Evolutionary conservation across 768 basidiomycete species (phyloP), one percentile per base, ranked within the genome.

Genomic region (Hypholoma sublateritium): DNA sequence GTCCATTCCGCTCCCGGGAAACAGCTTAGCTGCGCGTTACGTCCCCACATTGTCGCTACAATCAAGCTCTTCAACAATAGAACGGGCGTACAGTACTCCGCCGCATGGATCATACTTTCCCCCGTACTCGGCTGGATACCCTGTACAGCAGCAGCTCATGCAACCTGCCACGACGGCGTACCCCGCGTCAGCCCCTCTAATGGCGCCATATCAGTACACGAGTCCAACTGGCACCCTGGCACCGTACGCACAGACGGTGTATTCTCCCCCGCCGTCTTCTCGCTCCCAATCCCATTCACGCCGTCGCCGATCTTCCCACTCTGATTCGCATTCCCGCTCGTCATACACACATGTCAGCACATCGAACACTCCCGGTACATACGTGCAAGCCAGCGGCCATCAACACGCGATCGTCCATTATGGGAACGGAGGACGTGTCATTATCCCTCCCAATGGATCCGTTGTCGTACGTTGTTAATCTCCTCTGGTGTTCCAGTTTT

Each of bases 391-490:
- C 8, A 34, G n/a, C 43, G 12, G 17, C 7, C 6, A 7, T 21
- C 32, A 53, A 17, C 11, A 17, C 13, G 8, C 41, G n/a, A 21
- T 53, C 13, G 9, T 53, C 11, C 53, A 42, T 16, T 53, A 44
- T 36, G 51, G 51, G 6, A 36, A 53, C 22, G 53, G 53, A 0
- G 53, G 53, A 17, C 42, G 44, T 8, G n/a, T 53, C 17, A 44
- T 53, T 12, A 22, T 53, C n/a, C 51, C 51, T 21, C 53, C 42
- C 17, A 17, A 17, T 13, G 53, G 53, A 19, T 17, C 53, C 14
- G 34, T 39, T 9, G 34, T 53, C 44, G 53, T 53, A 36, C 53
- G 53, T 53, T 39, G 51, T 21, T 44, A 39, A 53, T 44, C 25
- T 53, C 25, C 32, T 43, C 21, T 25, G 25, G 22, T n/a, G n/a